Evolutionary conservation across 2,329 filamentous ascomycete species (phyloP), one percentile per base, ranked within the genome.

Genomic region (Didymella sp.): DNA sequence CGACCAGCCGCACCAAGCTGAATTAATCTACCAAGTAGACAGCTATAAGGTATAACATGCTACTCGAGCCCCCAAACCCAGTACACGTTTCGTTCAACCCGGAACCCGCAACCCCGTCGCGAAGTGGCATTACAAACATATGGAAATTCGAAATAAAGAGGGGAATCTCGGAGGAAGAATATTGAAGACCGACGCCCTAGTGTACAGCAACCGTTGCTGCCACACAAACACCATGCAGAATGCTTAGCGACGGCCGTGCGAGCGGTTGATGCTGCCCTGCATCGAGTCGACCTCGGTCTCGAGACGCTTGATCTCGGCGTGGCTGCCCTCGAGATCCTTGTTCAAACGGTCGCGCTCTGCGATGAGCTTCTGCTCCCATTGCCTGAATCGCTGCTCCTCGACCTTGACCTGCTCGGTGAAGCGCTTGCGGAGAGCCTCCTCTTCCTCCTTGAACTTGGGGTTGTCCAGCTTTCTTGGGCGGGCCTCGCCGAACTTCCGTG

Each of bases 321-420:
- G 96, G 68, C 94, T 98, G 80, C 91, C 90, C 84, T 99, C 95
- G 78, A 99, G 87, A 76, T 99, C 95, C 88, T 99, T 99, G 88
- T 99, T 99, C 82, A 99, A 88, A 71, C 95, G 92, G 80, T 99
- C 96, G 80, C 95, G 90, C 87, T 99, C 95, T 63, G 91, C 89
- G 74, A 99, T 99, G 78, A 99, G 91, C 87, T 98, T 98, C 87
- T 99, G 95, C 84, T 99, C 95, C 95, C 95, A 99, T 82, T 96
- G 90, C 80, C 96, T 88, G 89, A 99, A 99, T 67, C 95, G 89
- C 83, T 96, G 92, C 83, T 99, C 95, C 84, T 99, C 96, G 74
- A 99, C 91, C 91, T 99, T 99, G 84, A 99, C 95, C 80, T 99
- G 95, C 84, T 99, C 95, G 70, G 95, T 99, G 82, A 99, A 99